These are phyloP conservation scores for Cladophialophora yegresii DNA, from an alignment of 2,329 filamentous ascomycete species.

Conservation along the genomic window DNA sequence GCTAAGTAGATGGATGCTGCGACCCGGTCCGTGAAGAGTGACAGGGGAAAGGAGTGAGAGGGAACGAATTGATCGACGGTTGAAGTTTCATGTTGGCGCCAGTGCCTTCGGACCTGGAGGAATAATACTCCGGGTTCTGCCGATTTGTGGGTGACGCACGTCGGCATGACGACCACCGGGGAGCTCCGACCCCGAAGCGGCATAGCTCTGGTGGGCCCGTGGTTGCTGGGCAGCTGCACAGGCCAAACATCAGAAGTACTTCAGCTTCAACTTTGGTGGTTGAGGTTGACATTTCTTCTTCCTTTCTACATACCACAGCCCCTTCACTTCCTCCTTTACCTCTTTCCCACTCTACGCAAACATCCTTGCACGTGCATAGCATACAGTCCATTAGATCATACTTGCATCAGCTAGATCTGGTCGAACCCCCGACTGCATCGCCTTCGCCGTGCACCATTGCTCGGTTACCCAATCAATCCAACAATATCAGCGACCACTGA, in stretches of 20 bases:
- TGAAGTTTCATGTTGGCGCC: conserved; percentile 4
- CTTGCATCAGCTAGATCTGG: conserved; percentile 37
- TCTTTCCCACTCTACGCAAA: conserved; percentile 41
- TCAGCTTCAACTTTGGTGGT: conserved; percentile 8
- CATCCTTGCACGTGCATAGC: conserved; percentile 40
- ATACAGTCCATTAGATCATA: conserved; percentile 45
- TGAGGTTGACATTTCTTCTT: conserved; percentile 27
- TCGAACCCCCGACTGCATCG: conserved; percentile 43
- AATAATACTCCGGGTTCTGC: not conserved
- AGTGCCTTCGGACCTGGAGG: not conserved
- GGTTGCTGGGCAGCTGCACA: not conserved
- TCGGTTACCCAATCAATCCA: conserved; percentile 42
- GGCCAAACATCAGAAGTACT: conserved; percentile 4
- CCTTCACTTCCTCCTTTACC: conserved; percentile 37
- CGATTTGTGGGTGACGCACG: not conserved
- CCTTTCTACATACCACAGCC: conserved; percentile 35
- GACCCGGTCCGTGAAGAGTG: not conserved
- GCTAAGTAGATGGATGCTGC: not conserved
- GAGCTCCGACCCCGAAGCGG: not conserved
- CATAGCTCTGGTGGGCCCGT: not conserved
- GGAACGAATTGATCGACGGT: conserved; percentile 12
- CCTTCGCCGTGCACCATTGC: conserved; percentile 35
- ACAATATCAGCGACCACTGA: conserved; percentile 38
- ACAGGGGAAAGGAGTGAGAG: conserved; percentile 8
- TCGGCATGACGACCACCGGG: not conserved